Conservation (phyloP, 495 filamentous ascomycete species). For the Podospora pseudopauciseta region DNA sequence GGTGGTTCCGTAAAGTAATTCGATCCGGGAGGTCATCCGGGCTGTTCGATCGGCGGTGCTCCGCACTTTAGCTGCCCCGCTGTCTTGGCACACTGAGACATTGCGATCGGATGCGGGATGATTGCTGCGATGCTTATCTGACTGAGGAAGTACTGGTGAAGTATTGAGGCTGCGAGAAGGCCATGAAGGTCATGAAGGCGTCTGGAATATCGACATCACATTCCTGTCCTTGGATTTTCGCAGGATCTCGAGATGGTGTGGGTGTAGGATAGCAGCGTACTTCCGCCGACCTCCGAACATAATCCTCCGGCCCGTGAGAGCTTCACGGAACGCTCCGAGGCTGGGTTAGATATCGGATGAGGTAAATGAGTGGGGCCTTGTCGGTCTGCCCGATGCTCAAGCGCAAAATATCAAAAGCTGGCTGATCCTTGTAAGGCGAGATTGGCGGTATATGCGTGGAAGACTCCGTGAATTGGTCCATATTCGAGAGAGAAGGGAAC, state of each 20-base stretch:
- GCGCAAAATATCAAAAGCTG: not conserved
- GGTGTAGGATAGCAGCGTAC: not conserved
- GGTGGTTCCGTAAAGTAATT: not conserved
- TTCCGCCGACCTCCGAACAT: not conserved
- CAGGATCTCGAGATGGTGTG: not conserved
- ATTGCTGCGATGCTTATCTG: not conserved
- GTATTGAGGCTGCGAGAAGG: no score
- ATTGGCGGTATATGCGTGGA: not conserved
- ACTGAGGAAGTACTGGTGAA: no score
- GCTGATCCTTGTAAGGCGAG: not conserved
- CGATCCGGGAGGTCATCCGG: not conserved
- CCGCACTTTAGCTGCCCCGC: not conserved
- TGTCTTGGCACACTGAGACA: slow-evolving; percentile 3
- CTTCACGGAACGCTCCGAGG: not conserved
- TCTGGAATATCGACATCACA: not conserved
- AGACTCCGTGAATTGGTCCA: no score
- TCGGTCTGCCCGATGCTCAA: not conserved
- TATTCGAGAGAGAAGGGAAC: not conserved
- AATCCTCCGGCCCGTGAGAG: not conserved
- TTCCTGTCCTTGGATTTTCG: not conserved
- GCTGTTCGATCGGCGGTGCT: slow-evolving; percentile 2
- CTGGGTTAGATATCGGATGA: not conserved
- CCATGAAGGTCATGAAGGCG: no score
- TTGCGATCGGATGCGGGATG: slow-evolving; percentile 10
- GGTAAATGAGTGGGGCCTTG: not conserved